Evolutionary conservation across 306 rosid genomes (phyloP).

Genomic region (Vigna mungo): DNA sequence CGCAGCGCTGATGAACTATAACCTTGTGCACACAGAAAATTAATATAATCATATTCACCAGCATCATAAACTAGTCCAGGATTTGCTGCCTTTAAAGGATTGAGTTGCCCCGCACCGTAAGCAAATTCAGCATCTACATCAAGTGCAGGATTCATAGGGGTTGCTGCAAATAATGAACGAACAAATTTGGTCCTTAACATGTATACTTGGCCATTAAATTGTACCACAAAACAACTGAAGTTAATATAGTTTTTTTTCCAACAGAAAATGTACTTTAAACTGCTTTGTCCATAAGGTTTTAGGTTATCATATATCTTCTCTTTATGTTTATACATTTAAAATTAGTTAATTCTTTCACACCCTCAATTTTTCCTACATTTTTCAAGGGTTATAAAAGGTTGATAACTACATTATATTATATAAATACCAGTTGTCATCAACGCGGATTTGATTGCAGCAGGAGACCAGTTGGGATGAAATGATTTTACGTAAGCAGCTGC

Average conservation of each 20-base stretch:
- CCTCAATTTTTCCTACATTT: too few species aligned
- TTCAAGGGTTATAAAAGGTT: too few species aligned
- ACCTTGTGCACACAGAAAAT: background rate
- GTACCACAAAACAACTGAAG: background rate
- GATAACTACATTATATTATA: too few species aligned
- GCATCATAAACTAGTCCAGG: conserved; percentile 12
- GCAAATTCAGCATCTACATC: background rate
- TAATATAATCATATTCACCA: background rate
- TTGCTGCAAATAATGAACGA: background rate
- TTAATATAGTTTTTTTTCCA: too few species aligned
- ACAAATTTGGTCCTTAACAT: background rate
- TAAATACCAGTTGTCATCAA: conserved; percentile 7
- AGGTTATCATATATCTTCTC: too few species aligned
- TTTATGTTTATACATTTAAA: too few species aligned
- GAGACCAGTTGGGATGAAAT: conserved; percentile 7
- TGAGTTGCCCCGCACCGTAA: conserved; percentile 13
- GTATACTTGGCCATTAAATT: too few species aligned
- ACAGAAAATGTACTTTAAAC: too few species aligned
- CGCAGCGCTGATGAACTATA: background rate
- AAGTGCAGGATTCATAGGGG: background rate
- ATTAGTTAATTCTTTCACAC: too few species aligned
- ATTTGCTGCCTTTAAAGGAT: background rate
- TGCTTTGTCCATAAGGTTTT: too few species aligned
- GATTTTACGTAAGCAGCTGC: conserved; percentile 13
- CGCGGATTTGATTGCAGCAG: background rate